phyloP scores from a whole-genome alignment of 192 early-diverging fungal genomes.

The Thoreauomyces humboldtii region DNA sequence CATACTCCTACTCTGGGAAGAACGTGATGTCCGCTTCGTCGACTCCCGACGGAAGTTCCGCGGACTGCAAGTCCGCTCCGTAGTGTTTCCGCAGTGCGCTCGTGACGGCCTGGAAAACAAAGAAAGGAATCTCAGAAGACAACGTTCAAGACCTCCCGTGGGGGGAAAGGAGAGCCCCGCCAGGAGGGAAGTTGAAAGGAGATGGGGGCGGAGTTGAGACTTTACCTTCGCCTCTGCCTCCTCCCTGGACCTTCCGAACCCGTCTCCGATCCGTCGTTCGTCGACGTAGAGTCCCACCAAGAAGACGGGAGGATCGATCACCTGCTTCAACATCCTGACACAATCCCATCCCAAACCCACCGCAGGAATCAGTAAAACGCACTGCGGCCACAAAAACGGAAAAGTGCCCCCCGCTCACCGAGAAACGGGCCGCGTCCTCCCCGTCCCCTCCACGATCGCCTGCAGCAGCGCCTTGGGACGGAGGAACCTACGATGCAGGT shows the following conservation, averaged over 20 bases:
- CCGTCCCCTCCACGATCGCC: background rate
- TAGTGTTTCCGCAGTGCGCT: no score
- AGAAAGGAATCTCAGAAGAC: no score
- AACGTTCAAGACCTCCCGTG: no score
- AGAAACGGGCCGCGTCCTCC: background rate
- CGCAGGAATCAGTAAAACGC: background rate
- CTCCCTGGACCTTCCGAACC: background rate
- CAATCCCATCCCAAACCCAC: background rate
- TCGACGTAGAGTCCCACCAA: background rate
- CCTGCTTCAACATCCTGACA: background rate
- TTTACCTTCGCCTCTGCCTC: slow-evolving; percentile 1
- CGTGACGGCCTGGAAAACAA: no score
- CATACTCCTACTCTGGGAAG: no score
- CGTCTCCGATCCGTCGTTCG: background rate
- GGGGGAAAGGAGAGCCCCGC: no score
- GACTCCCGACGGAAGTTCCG: no score
- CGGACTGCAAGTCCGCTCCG: no score
- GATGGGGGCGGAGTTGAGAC: no score
- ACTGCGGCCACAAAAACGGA: background rate
- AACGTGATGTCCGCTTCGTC: no score
- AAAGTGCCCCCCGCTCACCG: background rate
- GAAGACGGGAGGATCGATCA: background rate
- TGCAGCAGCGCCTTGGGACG: background rate
- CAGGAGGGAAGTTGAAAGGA: no score
- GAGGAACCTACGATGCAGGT: background rate